phyloP scores from a whole-genome alignment of 2,329 filamentous ascomycete species.

The Cytospora leucostoma region DNA sequence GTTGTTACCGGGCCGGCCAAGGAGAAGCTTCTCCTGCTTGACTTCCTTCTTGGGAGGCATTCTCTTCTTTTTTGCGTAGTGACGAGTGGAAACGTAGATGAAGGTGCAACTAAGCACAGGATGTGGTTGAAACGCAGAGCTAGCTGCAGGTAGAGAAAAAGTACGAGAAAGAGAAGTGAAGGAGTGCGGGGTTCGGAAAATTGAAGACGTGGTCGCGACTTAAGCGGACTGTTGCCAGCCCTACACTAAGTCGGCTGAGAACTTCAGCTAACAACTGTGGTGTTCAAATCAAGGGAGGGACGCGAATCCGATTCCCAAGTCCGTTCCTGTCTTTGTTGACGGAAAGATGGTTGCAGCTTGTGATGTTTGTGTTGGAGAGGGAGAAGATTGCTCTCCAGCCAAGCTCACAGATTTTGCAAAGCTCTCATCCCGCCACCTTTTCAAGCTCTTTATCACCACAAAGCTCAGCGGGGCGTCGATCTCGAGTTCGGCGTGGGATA shows the following conservation, averaged over 20 bases:
- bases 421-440: slow-evolving; percentile 12
- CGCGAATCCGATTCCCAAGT: slow-evolving; percentile 8
- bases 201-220: slow-evolving; percentile 47
- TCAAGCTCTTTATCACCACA: slow-evolving; percentile 11
- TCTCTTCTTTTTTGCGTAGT: slow-evolving; percentile 62
- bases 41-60: slow-evolving; percentile 96
- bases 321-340: slow-evolving; percentile 2
- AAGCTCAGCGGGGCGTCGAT: slow-evolving; percentile 5
- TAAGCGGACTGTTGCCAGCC: slow-evolving; percentile 46
- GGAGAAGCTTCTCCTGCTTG: slow-evolving; percentile 92
- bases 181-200: slow-evolving; percentile 39
- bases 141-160: slow-evolving; percentile 62
- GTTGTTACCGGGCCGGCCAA: slow-evolving; percentile 96
- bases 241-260: slow-evolving; percentile 30
- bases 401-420: slow-evolving; percentile 25
- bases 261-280: slow-evolving; percentile 7
- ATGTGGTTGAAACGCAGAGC: slow-evolving; percentile 62
- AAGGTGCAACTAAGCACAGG: slow-evolving; percentile 53
- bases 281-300: slow-evolving; percentile 9
- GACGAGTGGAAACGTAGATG: slow-evolving; percentile 52
- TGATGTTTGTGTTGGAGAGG: slow-evolving; percentile 11
- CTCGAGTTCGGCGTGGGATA: background rate
- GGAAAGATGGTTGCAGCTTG: slow-evolving; percentile 3
- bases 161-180: slow-evolving; percentile 57
- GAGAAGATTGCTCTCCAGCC: slow-evolving; percentile 10